Conservation (phyloP, 345 rosid genomes). For the Geranium rotundifolium region DNA sequence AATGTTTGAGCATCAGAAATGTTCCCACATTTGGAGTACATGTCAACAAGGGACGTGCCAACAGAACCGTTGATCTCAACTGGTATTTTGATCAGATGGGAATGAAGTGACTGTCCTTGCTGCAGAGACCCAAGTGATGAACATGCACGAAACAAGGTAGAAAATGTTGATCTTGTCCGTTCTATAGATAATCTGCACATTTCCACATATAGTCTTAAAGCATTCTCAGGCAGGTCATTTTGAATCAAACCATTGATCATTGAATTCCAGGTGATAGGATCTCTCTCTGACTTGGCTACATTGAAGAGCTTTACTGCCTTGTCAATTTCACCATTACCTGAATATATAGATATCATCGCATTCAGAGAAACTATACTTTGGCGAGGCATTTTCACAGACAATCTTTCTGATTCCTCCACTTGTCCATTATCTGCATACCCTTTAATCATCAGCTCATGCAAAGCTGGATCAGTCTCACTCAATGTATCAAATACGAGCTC, state of each 20-base stretch:
- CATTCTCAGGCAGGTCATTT: constrained; percentile 29
- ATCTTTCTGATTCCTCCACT: constrained; percentile 28
- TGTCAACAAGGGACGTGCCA: constrained; percentile 47
- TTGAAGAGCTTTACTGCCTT: constrained; percentile 41
- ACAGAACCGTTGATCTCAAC: constrained; percentile 36
- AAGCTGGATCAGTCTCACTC: constrained; percentile 17
- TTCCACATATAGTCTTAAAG: constrained; percentile 24
- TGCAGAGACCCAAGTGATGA: constrained; percentile 49
- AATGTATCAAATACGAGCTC: constrained; percentile 27
- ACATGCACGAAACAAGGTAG: constrained; percentile 39
- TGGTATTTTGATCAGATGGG: constrained; percentile 36
- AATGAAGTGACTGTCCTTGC: constrained; percentile 40
- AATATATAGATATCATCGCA: constrained; percentile 41
- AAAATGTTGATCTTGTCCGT: constrained; percentile 42
- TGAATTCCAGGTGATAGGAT: constrained; percentile 53
- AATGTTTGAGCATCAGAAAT: constrained; percentile 34
- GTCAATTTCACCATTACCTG: constrained; percentile 36
- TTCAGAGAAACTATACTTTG: constrained; percentile 33
- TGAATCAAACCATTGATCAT: constrained; percentile 44
- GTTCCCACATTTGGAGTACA: constrained; percentile 56
- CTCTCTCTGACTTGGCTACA: constrained; percentile 30
- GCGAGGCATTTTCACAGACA: constrained; percentile 35
- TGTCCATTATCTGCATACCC: constrained; percentile 35
- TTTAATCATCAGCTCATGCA: constrained; percentile 42
- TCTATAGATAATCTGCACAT: constrained; percentile 23